Percentiles rank a stretch among this genome's conserved stretches.
phyloP scores from a whole-genome alignment of 129 eudicot species.

The Centella asiatica region DNA sequence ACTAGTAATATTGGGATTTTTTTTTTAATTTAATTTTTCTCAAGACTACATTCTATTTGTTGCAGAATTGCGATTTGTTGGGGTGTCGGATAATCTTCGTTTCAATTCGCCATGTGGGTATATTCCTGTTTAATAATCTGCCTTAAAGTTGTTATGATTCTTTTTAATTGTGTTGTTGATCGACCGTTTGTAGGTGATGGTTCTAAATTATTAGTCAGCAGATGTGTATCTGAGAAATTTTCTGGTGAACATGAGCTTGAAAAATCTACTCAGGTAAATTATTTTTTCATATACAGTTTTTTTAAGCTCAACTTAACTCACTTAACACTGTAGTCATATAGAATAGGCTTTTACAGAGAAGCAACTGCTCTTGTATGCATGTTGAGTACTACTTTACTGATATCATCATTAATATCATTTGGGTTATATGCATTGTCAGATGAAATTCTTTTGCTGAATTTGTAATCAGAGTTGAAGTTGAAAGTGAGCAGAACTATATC shows the following conservation, averaged over 20 bases:
- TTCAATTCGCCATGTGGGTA: neutral
- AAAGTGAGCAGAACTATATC: no score
- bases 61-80: no score
- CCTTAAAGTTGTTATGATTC: neutral
- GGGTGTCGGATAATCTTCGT: neutral
- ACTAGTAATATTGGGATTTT: neutral
- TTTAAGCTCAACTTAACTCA: no score
- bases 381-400: neutral
- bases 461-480: neutral
- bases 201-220: slow-evolving; percentile 28
- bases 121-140: no score
- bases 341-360: no score
- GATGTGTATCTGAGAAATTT: slow-evolving; percentile 33
- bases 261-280: slow-evolving; percentile 23
- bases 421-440: neutral
- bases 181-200: slow-evolving; percentile 25
- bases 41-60: neutral
- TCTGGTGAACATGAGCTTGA: slow-evolving; percentile 23
- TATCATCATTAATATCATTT: no score
- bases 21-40: neutral
- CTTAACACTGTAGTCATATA: no score
- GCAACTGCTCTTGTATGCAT: no score
- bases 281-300: neutral
- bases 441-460: neutral
- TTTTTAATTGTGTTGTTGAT: neutral